Evolutionary conservation across 306 rosid genomes (phyloP).

Genomic region (Mimosa pudica): DNA sequence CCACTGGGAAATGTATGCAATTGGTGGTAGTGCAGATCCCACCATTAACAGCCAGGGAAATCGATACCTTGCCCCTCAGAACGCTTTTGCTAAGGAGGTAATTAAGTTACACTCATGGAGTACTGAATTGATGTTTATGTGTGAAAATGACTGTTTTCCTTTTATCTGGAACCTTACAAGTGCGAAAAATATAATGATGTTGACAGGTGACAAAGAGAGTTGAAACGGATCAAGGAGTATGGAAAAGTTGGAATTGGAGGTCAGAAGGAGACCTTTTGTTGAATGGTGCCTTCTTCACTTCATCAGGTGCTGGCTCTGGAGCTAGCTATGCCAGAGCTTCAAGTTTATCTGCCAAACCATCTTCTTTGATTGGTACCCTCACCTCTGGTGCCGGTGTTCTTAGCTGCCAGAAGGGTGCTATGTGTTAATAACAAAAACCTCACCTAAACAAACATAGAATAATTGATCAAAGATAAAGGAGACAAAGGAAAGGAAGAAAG

Average conservation of each 20-base stretch:
- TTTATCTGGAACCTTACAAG: neutral
- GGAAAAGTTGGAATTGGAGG: slow-evolving; percentile 97
- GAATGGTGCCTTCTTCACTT: slow-evolving; percentile 85
- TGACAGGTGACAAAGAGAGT: slow-evolving; percentile 93
- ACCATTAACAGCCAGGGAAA: slow-evolving; percentile 98
- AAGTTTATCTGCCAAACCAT: slow-evolving; percentile 95
- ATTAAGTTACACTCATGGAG: too few species aligned
- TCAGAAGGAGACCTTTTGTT: slow-evolving; percentile 92
- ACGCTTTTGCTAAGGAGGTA: slow-evolving; percentile 91
- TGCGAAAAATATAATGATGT: slow-evolving; percentile 12
- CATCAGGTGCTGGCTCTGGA: slow-evolving; percentile 83
- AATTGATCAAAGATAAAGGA: slow-evolving; percentile 24
- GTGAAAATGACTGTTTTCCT: neutral
- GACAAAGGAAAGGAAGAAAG: slow-evolving; percentile 45
- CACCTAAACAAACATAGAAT: slow-evolving; percentile 5
- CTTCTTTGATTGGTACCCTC: slow-evolving; percentile 73
- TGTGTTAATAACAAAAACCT: slow-evolving; percentile 56
- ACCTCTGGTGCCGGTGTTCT: slow-evolving; percentile 84
- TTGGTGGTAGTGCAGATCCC: slow-evolving; percentile 97
- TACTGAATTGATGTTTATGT: neutral
- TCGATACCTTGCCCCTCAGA: slow-evolving; percentile 84
- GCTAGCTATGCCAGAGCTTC: slow-evolving; percentile 98
- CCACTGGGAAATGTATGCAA: slow-evolving; percentile 98
- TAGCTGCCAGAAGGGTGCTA: slow-evolving; percentile 60
- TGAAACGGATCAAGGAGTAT: slow-evolving; percentile 33